Base-by-base conservation (phyloP, 1,139 yeast species). In the Geotrichum australiense region DNA sequence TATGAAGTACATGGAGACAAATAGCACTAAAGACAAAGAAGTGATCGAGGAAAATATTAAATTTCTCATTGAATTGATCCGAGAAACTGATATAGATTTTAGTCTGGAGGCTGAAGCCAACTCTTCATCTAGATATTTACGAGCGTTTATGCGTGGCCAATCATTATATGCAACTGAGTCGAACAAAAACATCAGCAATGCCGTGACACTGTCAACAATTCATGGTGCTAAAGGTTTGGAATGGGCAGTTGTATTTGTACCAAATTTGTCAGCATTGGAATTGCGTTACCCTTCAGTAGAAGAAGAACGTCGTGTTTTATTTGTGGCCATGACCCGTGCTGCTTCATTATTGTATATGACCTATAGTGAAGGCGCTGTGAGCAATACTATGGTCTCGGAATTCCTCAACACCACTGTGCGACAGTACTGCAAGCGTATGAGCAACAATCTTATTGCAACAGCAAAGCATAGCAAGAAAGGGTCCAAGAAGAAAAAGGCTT, bases 201-300 rank as follows among this genome's bases (percentile, higher is more conserved):
- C 28, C 12, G 47, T 45, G 10, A 26, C 33, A 3, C n/a, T 72
- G 0, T 76, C 84, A 0, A 87, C 96, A 0, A 79, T 86, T n/a
- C 96, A 87, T 60, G 85, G 85, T 0, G 76, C 95, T 1, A 86
- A 87, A 55, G 96, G 96, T 12, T 65, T 83, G 2, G 95, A 86
- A 58, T 87, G 95, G 95, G 85, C 91, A 0, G 72, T 80, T 8
- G 95, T 86, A 0, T 81, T 86, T 57, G 73, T 85, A 7, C 89
- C 94, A 0, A 80, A 82, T 0, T 63, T 82, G 21, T 67, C 74
- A 12, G 84, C 80, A 38, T 77, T 78, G 1, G 56, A 69, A 5
- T 62, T 79, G n/a, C 87, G 86, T 2, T 47, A 49, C 18, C 28
- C 43, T 20, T 35, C 47, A 12, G 29, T 35, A 6, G 35, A 41